Evolutionary conservation across 768 basidiomycete species (phyloP).

Genomic region (Suillus spraguei): DNA sequence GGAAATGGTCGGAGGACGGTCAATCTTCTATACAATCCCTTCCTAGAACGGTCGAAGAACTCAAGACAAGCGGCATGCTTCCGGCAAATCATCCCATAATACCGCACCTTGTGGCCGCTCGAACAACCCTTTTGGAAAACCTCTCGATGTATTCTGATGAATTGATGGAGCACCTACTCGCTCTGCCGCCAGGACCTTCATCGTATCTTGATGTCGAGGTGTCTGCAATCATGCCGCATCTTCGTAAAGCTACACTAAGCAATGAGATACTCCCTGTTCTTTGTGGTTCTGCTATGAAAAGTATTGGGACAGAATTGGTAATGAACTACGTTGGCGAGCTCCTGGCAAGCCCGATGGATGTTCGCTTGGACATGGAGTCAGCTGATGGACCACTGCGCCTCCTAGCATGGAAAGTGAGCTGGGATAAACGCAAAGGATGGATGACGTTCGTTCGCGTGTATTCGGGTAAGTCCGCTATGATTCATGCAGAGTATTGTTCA

Average conservation of each 20-base stretch:
- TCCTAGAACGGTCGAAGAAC: slow-evolving; percentile 49
- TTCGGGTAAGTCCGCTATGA: slow-evolving; percentile 55
- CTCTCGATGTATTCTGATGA: slow-evolving; percentile 81
- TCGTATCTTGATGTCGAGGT: slow-evolving; percentile 66
- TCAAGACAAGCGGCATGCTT: slow-evolving; percentile 47
- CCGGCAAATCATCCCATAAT: slow-evolving; percentile 67
- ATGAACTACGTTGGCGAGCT: slow-evolving; percentile 84
- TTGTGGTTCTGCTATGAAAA: slow-evolving; percentile 80
- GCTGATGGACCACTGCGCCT: slow-evolving; percentile 55
- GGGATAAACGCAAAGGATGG: slow-evolving; percentile 85
- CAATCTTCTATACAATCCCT: slow-evolving; percentile 45
- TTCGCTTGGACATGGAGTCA: slow-evolving; percentile 47
- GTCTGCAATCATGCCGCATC: slow-evolving; percentile 55
- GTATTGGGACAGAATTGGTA: slow-evolving; percentile 79
- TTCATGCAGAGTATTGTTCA: slow-evolving; percentile 6
- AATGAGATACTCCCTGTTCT: slow-evolving; percentile 76
- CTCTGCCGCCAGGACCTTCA: slow-evolving; percentile 54
- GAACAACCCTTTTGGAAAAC: slow-evolving; percentile 72
- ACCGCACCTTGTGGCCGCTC: slow-evolving; percentile 64
- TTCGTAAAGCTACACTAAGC: slow-evolving; percentile 67
- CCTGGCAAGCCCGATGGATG: slow-evolving; percentile 76
- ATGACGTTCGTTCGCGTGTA: slow-evolving; percentile 93
- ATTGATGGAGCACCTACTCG: slow-evolving; percentile 73
- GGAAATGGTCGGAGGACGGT: slow-evolving; percentile 69
- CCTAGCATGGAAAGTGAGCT: slow-evolving; percentile 87